Evolutionary conservation across 2,329 filamentous ascomycete species (phyloP), one percentile per base, ranked within the genome.

Genomic region (Diaporthe longicolla): DNA sequence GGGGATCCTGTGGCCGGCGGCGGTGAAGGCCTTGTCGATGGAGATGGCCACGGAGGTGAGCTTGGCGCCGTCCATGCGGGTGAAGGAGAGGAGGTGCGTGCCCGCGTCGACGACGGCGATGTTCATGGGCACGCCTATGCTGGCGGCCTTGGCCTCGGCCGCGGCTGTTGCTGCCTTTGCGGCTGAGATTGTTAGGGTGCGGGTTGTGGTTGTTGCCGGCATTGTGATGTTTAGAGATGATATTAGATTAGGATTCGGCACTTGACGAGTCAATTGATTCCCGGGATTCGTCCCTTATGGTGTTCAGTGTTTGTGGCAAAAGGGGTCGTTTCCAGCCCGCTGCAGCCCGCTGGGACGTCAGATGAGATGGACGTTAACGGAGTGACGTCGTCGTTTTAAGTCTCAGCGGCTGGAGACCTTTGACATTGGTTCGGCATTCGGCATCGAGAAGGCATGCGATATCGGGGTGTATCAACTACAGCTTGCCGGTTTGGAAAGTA

Each of bases 11-110:
- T 73, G 71, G 17, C 71, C 71, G 1, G 63, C 63, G 15, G 71
- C 71, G 1, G 71, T 73, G 55, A 73, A 73, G 19, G 71, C 71
- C 63, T 73, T 73, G 63, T 73, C 71, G 43, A 70, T 59, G 32
- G 71, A 43, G 71, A 73, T 70, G 45, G 35, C n/a, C 13, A 70
- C 35, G 2, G 71, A 73, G 17, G 71, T 73, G 6, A 73, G 63
- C 54, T 73, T 73, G 19, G 71, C 71, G 43, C 63, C 63, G 71
- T 61, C 63, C 71, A 73, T 73, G 29, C 71, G 71, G 17, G 54
- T 13, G 63, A 73, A 73, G 32, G 52, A 43, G 17, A 73, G 54
- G 7, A 73, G 71, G 54, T 73, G 71, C 2, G 71, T 73, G 2
- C 26, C 48, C 43, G 52, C 58, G 45, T 73, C 71, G 10, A 73